Evolutionary conservation across 108 stramenopile species (phyloP).

Genomic region (Nitzschia putrida): DNA sequence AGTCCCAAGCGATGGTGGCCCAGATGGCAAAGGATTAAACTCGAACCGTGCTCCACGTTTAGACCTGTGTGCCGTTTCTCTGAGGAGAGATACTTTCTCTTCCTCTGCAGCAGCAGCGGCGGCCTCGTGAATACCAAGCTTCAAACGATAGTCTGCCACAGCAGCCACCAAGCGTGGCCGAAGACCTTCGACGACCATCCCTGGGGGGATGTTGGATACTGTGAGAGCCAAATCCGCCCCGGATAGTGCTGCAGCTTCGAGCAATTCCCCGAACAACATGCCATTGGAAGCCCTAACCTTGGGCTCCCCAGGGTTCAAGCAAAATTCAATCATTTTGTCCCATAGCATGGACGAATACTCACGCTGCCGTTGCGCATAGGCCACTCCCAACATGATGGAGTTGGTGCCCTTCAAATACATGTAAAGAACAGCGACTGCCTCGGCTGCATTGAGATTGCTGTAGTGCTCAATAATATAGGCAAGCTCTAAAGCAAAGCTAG

Average conservation of each 20-base stretch:
- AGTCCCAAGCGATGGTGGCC: not conserved
- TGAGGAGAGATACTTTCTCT: constrained; percentile 59
- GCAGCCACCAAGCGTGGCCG: constrained; percentile 76
- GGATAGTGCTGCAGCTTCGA: constrained; percentile 75
- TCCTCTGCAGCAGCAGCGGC: constrained; percentile 45
- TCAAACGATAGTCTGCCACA: constrained; percentile 79
- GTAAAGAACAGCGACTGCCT: constrained; percentile 55
- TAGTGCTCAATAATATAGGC: constrained; percentile 80
- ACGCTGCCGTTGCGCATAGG: constrained; percentile 66
- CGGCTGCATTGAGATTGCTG: constrained; percentile 48
- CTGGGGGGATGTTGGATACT: constrained; percentile 66
- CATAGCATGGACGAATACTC: constrained; percentile 58
- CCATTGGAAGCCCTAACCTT: constrained; percentile 31
- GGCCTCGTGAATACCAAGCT: constrained; percentile 70
- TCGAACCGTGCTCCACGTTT: constrained; percentile 48
- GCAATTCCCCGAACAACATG: constrained; percentile 67
- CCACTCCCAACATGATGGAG: constrained; percentile 64
- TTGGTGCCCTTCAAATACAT: constrained; percentile 72
- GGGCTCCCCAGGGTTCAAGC: constrained; percentile 21
- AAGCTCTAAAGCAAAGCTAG: constrained; percentile 74
- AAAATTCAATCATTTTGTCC: constrained; percentile 68
- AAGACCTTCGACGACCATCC: constrained; percentile 82
- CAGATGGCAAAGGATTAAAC: not conserved
- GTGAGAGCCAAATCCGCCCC: constrained; percentile 76
- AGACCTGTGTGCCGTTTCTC: constrained; percentile 67